Conservation (phyloP, 805 yeast genomes). For the Ogataea trehalophila region DNA sequence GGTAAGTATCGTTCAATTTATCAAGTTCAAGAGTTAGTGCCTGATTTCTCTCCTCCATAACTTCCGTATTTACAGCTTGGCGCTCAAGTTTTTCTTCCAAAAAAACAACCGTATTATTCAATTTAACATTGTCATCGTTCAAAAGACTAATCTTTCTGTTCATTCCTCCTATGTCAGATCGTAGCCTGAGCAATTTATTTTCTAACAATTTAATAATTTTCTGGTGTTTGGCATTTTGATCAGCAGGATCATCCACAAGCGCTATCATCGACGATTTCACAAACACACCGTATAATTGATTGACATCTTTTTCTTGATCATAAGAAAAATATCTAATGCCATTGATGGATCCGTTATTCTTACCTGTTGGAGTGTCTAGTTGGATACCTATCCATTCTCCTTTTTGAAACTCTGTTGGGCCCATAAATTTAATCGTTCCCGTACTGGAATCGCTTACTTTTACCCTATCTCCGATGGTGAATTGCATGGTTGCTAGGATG, state of each 20-base stretch:
- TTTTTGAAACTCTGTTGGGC: conserved; percentile 51
- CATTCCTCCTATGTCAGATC: conserved; percentile 28
- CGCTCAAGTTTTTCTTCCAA: conserved; percentile 30
- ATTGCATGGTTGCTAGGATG: not conserved
- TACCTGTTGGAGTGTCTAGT: conserved; percentile 36
- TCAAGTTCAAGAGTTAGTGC: not conserved
- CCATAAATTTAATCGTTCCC: conserved; percentile 48
- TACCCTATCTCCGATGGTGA: conserved; percentile 26
- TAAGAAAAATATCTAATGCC: conserved; percentile 41
- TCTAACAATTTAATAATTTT: conserved; percentile 42
- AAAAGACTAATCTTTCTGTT: conserved; percentile 21
- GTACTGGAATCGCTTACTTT: conserved; percentile 31
- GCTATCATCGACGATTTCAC: not conserved
- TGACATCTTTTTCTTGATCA: conserved; percentile 30
- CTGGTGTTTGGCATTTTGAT: conserved; percentile 13
- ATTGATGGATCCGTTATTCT: conserved; percentile 45
- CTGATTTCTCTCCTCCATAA: conserved; percentile 33
- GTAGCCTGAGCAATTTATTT: conserved; percentile 35
- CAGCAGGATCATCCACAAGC: not conserved
- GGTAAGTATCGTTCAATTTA: conserved; percentile 16
- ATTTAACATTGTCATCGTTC: conserved; percentile 26
- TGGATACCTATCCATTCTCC: conserved; percentile 57
- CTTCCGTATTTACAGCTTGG: conserved; percentile 41
- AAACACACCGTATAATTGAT: conserved; percentile 19
- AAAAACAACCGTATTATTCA: conserved; percentile 14